phyloP scores from a whole-genome alignment of 2,329 filamentous ascomycete species.

The Trichoderma atrobrunneum region DNA sequence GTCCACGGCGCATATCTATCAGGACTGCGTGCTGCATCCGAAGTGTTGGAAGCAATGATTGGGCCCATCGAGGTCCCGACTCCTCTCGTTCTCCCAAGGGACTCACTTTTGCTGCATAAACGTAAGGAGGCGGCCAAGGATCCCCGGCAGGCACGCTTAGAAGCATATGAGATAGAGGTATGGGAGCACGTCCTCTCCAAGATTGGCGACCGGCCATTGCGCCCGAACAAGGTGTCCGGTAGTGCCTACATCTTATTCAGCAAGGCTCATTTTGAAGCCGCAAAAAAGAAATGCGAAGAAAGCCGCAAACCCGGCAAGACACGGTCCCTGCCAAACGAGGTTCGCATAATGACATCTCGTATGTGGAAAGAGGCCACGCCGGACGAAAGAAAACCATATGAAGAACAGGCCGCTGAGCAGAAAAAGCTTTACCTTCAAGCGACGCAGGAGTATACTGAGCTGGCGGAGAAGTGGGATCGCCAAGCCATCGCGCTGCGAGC shows the following conservation, averaged over 20 bases:
- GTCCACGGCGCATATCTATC: conserved; percentile 96
- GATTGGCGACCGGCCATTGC: conserved; percentile 72
- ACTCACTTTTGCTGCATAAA: conserved; percentile 51
- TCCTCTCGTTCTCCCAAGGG: conserved; percentile 69
- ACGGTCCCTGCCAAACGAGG: conserved; percentile 71
- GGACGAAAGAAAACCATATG: conserved; percentile 72
- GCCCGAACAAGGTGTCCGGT: conserved; percentile 68
- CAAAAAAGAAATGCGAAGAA: conserved; percentile 59
- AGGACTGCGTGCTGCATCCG: conserved; percentile 82
- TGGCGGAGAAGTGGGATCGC: conserved; percentile 69
- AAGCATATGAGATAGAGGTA: conserved; percentile 56
- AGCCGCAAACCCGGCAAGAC: conserved; percentile 61
- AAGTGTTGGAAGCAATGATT: conserved; percentile 75
- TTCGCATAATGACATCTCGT: conserved; percentile 79
- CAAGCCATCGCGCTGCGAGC: conserved; percentile 55
- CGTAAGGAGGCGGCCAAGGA: conserved; percentile 52
- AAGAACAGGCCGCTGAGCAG: conserved; percentile 68
- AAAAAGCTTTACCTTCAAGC: conserved; percentile 62
- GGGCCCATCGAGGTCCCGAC: conserved; percentile 75
- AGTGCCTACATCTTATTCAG: conserved; percentile 91
- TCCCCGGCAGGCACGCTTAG: conserved; percentile 50
- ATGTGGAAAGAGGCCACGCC: conserved; percentile 82
- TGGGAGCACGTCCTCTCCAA: conserved; percentile 50
- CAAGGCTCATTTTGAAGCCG: conserved; percentile 68
- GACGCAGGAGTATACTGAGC: conserved; percentile 57